Conservation (phyloP, 2,329 filamentous ascomycete genomes). For the Malbranchea cinnamomea region DNA sequence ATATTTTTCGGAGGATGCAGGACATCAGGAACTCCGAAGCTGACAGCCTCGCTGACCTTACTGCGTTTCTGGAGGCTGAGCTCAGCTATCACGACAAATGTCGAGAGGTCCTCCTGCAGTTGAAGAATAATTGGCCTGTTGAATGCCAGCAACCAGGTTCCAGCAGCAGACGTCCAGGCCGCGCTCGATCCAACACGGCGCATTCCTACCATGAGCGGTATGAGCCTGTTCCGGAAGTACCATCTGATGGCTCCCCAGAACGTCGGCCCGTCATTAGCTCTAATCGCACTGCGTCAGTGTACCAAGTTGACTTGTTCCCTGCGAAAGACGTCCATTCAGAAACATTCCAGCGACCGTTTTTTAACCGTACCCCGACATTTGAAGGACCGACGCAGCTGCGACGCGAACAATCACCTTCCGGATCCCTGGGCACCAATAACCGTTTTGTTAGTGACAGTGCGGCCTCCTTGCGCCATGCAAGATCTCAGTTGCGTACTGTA, state of each 20-base stretch:
- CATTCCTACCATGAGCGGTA: constrained; percentile 48
- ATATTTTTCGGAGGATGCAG: constrained; percentile 83
- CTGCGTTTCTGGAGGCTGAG: constrained; percentile 72
- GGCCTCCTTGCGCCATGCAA: constrained; percentile 32
- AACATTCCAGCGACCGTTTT: constrained; percentile 31
- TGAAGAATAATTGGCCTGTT: constrained; percentile 55
- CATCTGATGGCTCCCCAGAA: constrained; percentile 31
- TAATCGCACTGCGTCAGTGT: constrained; percentile 21
- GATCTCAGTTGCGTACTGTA: constrained; percentile 31
- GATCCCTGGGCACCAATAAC: constrained; percentile 28
- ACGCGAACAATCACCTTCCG: constrained; percentile 37
- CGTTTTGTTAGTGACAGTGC: constrained; percentile 42
- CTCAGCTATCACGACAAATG: constrained; percentile 84
- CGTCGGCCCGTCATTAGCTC: constrained; percentile 40
- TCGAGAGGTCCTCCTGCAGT: constrained; percentile 60
- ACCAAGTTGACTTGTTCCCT: constrained; percentile 22
- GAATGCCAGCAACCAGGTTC: constrained; percentile 40
- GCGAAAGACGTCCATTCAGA: constrained; percentile 29
- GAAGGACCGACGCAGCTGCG: constrained; percentile 40
- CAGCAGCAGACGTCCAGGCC: constrained; percentile 29
- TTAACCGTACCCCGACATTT: constrained; percentile 41
- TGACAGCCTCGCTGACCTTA: constrained; percentile 68
- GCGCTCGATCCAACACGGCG: constrained; percentile 49
- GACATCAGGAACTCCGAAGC: constrained; percentile 87
- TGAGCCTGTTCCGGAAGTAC: constrained; percentile 42